These are phyloP conservation scores for Phaffomyces opuntiae DNA, from an alignment of 805 yeast genomes.

Conservation along the genomic window DNA sequence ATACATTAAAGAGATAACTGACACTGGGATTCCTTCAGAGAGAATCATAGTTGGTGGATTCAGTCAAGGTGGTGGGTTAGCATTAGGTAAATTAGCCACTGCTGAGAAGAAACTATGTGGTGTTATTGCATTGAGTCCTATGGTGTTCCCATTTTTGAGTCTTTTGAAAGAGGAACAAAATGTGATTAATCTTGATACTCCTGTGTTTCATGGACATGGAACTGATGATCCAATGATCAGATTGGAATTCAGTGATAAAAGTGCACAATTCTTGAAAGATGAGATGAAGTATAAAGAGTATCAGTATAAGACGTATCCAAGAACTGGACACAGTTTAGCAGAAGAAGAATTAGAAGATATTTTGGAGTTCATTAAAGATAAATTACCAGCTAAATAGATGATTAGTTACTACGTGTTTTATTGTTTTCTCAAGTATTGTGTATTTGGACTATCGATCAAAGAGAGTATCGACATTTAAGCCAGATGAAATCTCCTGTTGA, in stretches of 20 bases:
- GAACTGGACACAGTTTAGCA: constrained; percentile 61
- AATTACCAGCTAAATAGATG: constrained; percentile 6
- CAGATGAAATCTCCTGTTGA: too few species aligned
- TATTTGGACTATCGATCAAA: too few species aligned
- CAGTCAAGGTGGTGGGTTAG: constrained; percentile 86
- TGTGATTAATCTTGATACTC: constrained; percentile 52
- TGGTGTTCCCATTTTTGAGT: constrained; percentile 30
- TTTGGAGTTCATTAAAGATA: constrained; percentile 34
- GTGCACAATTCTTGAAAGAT: constrained; percentile 34
- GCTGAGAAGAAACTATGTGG: constrained; percentile 69
- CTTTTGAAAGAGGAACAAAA: constrained; percentile 16
- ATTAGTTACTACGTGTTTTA: too few species aligned
- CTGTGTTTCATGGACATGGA: constrained; percentile 88
- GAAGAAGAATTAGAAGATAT: constrained; percentile 61
- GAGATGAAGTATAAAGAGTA: constrained; percentile 41
- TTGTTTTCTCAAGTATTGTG: too few species aligned
- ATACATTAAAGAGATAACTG: constrained; percentile 44
- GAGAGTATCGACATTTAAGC: too few species aligned
- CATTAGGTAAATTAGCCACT: constrained; percentile 53
- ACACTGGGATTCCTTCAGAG: constrained; percentile 46
- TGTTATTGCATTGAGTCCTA: constrained; percentile 70
- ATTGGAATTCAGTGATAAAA: constrained; percentile 29
- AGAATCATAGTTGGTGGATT: constrained; percentile 91
- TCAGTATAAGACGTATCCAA: constrained; percentile 48
- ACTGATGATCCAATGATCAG: constrained; percentile 55